Base-by-base conservation (phyloP, 495 filamentous ascomycete genomes). In the Penicillium robsamsonii region DNA sequence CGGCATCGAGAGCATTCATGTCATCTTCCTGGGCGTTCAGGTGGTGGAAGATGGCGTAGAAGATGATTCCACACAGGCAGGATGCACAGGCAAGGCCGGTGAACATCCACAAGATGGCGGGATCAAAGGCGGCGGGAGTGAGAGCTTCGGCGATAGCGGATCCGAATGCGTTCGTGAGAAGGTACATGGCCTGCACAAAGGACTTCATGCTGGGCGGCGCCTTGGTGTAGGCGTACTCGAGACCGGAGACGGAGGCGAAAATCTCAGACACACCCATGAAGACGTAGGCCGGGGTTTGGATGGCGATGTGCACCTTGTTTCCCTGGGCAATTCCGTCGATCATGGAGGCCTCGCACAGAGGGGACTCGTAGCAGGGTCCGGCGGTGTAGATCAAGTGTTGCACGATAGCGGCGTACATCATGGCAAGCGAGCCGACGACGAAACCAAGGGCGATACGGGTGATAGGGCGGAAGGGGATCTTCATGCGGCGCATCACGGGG, bases 181-280 rank as follows among this genome's bases (percentile, higher is more conserved):
- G 81, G 67, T 83, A 86, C 67, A 91, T 77, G 1, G 86, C 81
- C 61, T 85, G 85, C 51, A 92, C 87, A 61, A 92, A 84, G n/a
- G 86, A 88, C 48, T 87, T 83, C 87, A 93, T 91, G 63, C 84
- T 89, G 60, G 81, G 83, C 7, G 91, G 91, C 0, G 91, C 89
- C 75, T 93, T 91, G 67, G 85, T 89, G 72, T 87, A 92, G 30
- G 90, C 91, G 64, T 92, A 91, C 66, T 89, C 86, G 15, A 88
- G 75, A 51, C 76, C 79, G 20, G 85, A 88, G 67, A 90, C 85
- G 46, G 79, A 86, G 17, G 86, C 86, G 69, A 91, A 84, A 61
- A 90, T 89, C 71, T 91, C 88, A 24, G 85, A 86, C 31, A 90
- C 59, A 65, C 81, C 88, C 55, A 89, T 85, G 50, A 91, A 77